A percentile compares a stretch with the other conserved stretches of the same genome.
phyloP scores from a whole-genome alignment of 179 eudicot genomes.

The Spergularia azorica region DNA sequence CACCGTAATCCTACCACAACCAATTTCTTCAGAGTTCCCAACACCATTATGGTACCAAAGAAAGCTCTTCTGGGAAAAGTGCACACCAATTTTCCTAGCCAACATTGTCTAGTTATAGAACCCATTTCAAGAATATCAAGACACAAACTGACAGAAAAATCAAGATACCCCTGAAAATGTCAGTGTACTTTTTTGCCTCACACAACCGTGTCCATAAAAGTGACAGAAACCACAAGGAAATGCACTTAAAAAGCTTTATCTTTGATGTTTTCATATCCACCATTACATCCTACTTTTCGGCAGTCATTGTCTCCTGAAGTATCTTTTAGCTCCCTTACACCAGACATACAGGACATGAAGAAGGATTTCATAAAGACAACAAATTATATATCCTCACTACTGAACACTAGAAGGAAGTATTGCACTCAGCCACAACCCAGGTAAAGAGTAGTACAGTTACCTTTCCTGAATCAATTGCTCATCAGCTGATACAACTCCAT shows the following conservation, averaged over 20 bases:
- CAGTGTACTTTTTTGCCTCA: neutral
- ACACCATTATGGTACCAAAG: neutral
- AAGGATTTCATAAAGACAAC: neutral
- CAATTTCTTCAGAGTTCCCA: neutral
- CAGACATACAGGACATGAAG: neutral
- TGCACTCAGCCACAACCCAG: neutral
- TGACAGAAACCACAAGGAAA: too few species aligned
- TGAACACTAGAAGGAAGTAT: slow-evolving; percentile 6
- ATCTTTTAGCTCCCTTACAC: neutral
- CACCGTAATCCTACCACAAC: neutral
- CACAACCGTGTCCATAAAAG: neutral
- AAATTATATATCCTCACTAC: neutral
- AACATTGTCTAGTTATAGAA: neutral
- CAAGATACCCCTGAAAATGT: neutral
- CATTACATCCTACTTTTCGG: neutral
- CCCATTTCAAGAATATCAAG: neutral
- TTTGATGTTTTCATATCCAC: neutral
- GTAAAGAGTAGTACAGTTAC: slow-evolving; percentile 14
- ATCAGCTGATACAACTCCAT: slow-evolving; percentile 24
- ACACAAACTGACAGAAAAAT: neutral
- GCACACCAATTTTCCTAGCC: neutral
- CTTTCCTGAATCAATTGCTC: slow-evolving; percentile 26
- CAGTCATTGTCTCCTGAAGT: neutral
- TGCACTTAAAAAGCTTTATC: too few species aligned
- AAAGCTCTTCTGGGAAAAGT: neutral